phyloP scores from a whole-genome alignment of 108 stramenopile species.

The Cyclotella baltica region DNA sequence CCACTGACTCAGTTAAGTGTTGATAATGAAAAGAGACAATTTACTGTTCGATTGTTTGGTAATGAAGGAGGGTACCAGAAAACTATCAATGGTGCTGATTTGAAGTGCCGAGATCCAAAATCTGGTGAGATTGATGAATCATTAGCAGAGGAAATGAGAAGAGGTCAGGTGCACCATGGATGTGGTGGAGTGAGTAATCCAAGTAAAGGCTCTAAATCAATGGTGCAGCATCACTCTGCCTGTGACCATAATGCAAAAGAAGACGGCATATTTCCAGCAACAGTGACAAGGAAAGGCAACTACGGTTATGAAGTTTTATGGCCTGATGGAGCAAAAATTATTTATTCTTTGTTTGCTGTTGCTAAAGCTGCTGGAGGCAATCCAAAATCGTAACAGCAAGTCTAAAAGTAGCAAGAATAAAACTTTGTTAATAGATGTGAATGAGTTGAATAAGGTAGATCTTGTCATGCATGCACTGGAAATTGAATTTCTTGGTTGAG shows the following conservation, averaged over 20 bases:
- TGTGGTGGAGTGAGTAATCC: slow-evolving; percentile 37
- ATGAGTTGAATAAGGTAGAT: too few species aligned
- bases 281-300: slow-evolving; percentile 73
- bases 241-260: slow-evolving; percentile 12
- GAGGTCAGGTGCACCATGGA: neutral
- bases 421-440: too few species aligned
- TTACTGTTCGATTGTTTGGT: slow-evolving; percentile 74
- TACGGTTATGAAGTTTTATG: slow-evolving; percentile 89
- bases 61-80: slow-evolving; percentile 80
- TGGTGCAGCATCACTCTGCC: slow-evolving; percentile 46
- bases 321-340: slow-evolving; percentile 84
- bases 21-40: slow-evolving; percentile 46
- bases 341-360: slow-evolving; percentile 78
- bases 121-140: slow-evolving; percentile 61
- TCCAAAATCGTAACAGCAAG: neutral
- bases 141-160: slow-evolving; percentile 4
- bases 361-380: slow-evolving; percentile 78
- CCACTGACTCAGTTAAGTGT: slow-evolving; percentile 63
- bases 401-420: neutral
- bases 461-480: too few species aligned
- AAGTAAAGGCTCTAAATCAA: slow-evolving; percentile 24
- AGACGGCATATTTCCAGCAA: slow-evolving; percentile 58
- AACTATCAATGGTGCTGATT: slow-evolving; percentile 51
- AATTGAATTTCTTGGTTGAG: too few species aligned
- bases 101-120: slow-evolving; percentile 78